Base-by-base conservation (phyloP, 1,284 basidiomycete species). In the Pterulicium gracile region DNA sequence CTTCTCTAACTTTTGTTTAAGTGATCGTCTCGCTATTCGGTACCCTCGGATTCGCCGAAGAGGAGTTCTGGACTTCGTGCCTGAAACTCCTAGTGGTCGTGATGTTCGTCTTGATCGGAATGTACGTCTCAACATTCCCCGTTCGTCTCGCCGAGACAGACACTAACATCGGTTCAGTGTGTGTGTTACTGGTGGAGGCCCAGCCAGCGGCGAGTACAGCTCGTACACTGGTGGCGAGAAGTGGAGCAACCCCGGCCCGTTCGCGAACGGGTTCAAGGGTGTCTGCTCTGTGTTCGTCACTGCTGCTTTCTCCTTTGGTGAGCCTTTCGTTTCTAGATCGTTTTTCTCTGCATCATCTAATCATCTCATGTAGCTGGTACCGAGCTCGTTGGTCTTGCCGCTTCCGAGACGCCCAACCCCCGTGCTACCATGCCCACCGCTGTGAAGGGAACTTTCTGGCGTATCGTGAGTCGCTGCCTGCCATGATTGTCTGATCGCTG, bases 41-140 rank as follows among this genome's bases (percentile, higher is more conserved):
- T 49, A 69, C 68, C 7, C 62, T 70, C 4, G 67, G 67, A 14
- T 75, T 66, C 48, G 76, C 75, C 1, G 76, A 73, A 52, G 67
- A 71, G 55, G 75, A 78, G 52, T 77, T 74, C 53, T 74, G 71
- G 66, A 73, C 76, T 18, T 72, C 72, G 3, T 69, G 65, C 47
- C 63, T 79, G 49, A 79, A 79, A 60, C 65, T 80, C 43, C 49
- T 75, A 35, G 67, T 74, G 2, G 70, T 77, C 40, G 58, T 77
- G 4, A 70, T 71, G 52, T 69, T 79, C 53, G 67, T 79, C 54
- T 66, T 79, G 58, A 68, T 77, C 18, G 73, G 73, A 43, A 58
- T 77, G 61, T 68, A 52, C 15, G 53, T 41, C 51, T 59, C 58
- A 45, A 52, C 42, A 13, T 13, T 32, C 27, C 19, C 12, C 10